Base-by-base conservation (phyloP, 768 basidiomycete species). In the Flagelloscypha sp. region DNA sequence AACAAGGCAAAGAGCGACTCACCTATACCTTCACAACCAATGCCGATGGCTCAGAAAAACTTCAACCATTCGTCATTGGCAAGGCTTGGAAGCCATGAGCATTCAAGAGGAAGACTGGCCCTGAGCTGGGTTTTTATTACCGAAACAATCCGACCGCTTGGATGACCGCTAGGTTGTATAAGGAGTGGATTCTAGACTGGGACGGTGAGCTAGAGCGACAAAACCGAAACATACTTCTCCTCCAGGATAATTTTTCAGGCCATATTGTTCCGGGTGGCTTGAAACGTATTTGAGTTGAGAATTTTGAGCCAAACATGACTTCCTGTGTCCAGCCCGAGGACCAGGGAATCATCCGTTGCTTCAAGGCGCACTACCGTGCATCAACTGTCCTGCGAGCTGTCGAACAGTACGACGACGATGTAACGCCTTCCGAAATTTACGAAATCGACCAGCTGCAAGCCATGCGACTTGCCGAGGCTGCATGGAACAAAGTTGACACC, bases 401-500 rank as follows among this genome's bases (percentile, higher is more conserved):
- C 17, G 46, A 57, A 40, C 47, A 41, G 6, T 56, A 60, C 35
- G 51, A 61, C 21, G 33, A 32, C 35, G 55, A 48, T 16, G 30
- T 54, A 15, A 46, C 54, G 7, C 50, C 58, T 18, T 28, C 46
- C n/a, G 18, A 57, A 4, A 61, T 67, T 41, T 66, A 62, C 34
- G 27, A 61, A 2, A 62, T 66, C 38, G 40, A 65, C 40, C 58
- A 59, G 38, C 54, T 67, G 1, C 34, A 63, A 22, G 62, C 52
- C 9, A 66, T 65, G 63, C 43, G 47, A 1, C 27, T 65, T 0
- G 57, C 57, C 2, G 41, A 58, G 9, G 16, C 25, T 9, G 61
- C 62, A 1, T 65, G 65, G 63, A 16, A 37, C 3, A 45, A 52
- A 1, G 58, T 66, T 3, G 45, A 56, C 18, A 37, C 47, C 0